Conservation (phyloP, 768 basidiomycete genomes). For the Pholiota molesta region DNA sequence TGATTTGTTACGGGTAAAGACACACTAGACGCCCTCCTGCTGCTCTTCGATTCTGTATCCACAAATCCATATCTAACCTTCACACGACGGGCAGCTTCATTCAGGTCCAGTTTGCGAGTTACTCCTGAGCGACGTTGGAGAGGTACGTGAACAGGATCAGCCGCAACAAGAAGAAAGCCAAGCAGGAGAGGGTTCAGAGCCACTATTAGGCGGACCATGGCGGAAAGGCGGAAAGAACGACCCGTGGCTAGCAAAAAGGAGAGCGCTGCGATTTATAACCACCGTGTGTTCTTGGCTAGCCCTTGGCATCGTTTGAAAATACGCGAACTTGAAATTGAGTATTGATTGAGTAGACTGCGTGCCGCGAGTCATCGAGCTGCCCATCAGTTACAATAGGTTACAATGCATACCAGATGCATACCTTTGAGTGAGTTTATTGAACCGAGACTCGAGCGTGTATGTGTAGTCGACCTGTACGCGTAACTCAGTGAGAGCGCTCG, state of each 20-base stretch:
- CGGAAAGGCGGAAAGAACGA: not conserved
- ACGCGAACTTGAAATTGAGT: too few species aligned
- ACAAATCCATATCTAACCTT: constrained; percentile 47
- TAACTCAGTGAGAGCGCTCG: too few species aligned
- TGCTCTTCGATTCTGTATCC: constrained; percentile 14
- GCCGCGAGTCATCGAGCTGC: too few species aligned
- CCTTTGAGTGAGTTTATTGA: too few species aligned
- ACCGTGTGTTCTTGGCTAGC: not conserved
- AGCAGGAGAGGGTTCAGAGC: constrained; percentile 27
- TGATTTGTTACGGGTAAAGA: constrained; percentile 52
- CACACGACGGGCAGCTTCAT: constrained; percentile 41
- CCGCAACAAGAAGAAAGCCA: constrained; percentile 31
- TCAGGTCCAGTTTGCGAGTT: constrained; percentile 31
- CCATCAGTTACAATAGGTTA: too few species aligned
- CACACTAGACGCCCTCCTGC: constrained; percentile 40
- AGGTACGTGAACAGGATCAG: constrained; percentile 49
- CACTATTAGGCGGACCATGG: constrained; percentile 22
- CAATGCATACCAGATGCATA: too few species aligned
- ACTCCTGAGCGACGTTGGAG: constrained; percentile 38
- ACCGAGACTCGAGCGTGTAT: too few species aligned
- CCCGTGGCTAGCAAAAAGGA: not conserved
- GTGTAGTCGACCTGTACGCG: too few species aligned
- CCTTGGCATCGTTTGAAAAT: not conserved
- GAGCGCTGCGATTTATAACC: not conserved
- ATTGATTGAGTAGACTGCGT: too few species aligned